Evolutionary conservation across 2,329 filamentous ascomycete genomes (phyloP), one percentile per base, ranked within the genome.

Genomic region (Fusarium citri): DNA sequence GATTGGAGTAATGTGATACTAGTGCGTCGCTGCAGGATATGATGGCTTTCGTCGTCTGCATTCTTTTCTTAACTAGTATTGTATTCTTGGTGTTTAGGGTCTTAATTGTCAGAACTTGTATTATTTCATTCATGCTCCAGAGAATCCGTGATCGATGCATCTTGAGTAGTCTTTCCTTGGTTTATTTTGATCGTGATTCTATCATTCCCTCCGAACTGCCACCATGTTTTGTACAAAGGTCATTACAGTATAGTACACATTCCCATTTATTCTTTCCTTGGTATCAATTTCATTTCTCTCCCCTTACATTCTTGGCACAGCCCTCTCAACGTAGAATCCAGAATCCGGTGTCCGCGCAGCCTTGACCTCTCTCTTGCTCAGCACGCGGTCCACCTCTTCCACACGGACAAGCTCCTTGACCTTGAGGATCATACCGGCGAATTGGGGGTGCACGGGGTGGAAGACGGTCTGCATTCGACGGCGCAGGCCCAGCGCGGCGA

Each of bases 351-450:
- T 89, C 79, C 94, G 83, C 81, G 88, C 84, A 54, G 86, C 87
- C 82, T 89, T 89, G 76, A 97, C 86, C 83, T 97, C 88, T 59
- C 82, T 80, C 77, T 89, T 88, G 10, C 85, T 90, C 81, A 93
- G 78, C 31, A 86, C 80, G 66, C 82, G 79, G 34, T 90, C 89
- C 46, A 97, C 93, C 82, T 97, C 94, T 72, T 89, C 84, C 37
- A 97, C 94, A 56, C 88, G 86, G 47, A 98, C 93, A 68, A 98
- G 84, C 83, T 98, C 94, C 85, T 98, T 98, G 74, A 98, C 94
- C 81, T 92, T 91, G 86, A 98, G 91, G 77, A 98, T 93, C 84
- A 97, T 94, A 78, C 94, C 94, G 12, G 94, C 94, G 67, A 93
- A 89, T 72, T 94, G 90, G 43, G 90, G 89, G 66, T 88, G 88